These are phyloP conservation scores for Oryza officinalis DNA, from an alignment of 176 grass and related monocot species.

Conservation along the genomic window DNA sequence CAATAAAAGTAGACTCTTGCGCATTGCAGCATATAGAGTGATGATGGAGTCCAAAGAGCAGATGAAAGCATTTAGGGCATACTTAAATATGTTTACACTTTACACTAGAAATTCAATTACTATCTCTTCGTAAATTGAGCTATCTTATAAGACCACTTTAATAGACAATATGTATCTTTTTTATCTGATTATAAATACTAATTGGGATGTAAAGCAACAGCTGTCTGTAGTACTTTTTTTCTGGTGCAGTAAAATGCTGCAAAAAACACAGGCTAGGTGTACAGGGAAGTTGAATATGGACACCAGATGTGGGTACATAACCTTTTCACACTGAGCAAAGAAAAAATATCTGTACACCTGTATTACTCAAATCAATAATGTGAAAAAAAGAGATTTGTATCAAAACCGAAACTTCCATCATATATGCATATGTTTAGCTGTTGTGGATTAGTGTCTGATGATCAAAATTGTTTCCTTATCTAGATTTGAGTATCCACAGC, in stretches of 20 bases:
- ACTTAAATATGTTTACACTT: constrained; percentile 4
- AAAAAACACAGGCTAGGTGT: background rate
- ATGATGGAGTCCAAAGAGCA: background rate
- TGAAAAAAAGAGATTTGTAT: constrained; percentile 10
- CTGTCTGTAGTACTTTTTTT: background rate
- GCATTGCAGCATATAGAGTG: background rate
- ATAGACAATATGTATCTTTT: constrained; percentile 12
- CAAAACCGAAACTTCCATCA: constrained; percentile 14
- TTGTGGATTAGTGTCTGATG: constrained; percentile 30
- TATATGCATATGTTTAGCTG: constrained; percentile 8
- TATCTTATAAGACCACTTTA: constrained; percentile 1
- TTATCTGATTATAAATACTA: constrained; percentile 7
- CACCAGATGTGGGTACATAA: background rate
- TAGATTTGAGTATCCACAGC: constrained; percentile 99
- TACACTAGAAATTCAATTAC: constrained; percentile 17
- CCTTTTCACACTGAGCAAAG: background rate
- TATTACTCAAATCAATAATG: background rate
- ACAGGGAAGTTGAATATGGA: constrained; percentile 19
- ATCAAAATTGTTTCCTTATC: constrained; percentile 37
- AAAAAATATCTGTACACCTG: background rate
- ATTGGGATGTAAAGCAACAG: constrained; percentile 22
- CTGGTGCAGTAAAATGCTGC: background rate
- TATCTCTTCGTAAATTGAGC: background rate
- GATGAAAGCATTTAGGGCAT: constrained; percentile 3
- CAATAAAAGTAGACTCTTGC: background rate